Percentiles rank a stretch among this genome's conserved stretches.
phyloP scores from a whole-genome alignment of 441 rosid genomes.

The Adansonia madagascariensis region DNA sequence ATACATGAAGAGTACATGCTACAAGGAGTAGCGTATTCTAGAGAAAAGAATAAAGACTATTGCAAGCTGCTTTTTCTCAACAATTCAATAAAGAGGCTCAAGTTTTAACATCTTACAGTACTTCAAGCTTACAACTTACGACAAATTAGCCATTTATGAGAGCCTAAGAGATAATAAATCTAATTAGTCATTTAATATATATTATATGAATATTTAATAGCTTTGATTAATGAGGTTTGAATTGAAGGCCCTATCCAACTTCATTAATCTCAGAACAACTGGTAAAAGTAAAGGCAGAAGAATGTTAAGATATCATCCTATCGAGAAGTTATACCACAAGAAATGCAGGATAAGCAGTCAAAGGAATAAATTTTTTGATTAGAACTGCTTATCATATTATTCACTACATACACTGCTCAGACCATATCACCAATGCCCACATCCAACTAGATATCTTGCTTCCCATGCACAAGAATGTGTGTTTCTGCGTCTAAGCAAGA shows the following conservation, averaged over 20 bases:
- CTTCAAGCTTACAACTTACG: slow-evolving; percentile 10
- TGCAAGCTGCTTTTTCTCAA: slow-evolving; percentile 19
- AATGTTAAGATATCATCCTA: neutral
- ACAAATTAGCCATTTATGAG: neutral
- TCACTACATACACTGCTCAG: neutral
- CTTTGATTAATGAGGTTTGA: slow-evolving; percentile 4
- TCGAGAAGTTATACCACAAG: neutral
- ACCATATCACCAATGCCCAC: neutral
- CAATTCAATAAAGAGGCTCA: slow-evolving; percentile 4
- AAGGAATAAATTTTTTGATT: slow-evolving; percentile 8
- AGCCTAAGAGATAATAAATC: neutral
- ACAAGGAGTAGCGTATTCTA: neutral
- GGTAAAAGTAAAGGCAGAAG: neutral
- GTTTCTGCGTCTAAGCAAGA: neutral
- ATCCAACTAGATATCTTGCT: neutral
- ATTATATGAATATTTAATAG: neutral
- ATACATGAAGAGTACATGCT: neutral
- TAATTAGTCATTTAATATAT: neutral
- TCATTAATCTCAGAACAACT: neutral
- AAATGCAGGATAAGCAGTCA: neutral
- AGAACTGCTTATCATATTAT: neutral
- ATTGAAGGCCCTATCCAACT: neutral
- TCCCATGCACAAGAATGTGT: neutral
- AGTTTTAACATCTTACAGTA: neutral
- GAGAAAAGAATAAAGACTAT: slow-evolving; percentile 5